phyloP scores from a whole-genome alignment of 2,329 filamentous ascomycete species.

The Aspergillus caelatus region DNA sequence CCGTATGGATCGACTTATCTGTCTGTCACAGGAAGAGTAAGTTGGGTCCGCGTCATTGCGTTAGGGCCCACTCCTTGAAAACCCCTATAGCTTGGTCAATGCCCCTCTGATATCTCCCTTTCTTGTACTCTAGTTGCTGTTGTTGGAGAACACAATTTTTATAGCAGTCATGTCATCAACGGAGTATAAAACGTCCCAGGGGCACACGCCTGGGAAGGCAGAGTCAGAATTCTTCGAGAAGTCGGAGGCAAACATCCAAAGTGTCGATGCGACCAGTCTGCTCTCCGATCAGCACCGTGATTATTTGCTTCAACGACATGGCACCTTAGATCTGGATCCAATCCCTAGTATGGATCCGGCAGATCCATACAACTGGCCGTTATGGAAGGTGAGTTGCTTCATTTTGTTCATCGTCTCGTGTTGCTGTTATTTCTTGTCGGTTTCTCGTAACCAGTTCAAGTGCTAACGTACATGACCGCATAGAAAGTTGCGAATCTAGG shows the following conservation, averaged over 20 bases:
- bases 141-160: not conserved
- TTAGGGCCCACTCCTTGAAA: not conserved
- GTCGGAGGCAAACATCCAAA: not conserved
- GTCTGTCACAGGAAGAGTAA: not conserved
- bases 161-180: not conserved
- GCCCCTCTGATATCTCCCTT: not conserved
- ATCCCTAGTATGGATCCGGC: slow-evolving; percentile 53
- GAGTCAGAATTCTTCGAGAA: slow-evolving; percentile 4
- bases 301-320: slow-evolving; percentile 57
- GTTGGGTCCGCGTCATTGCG: not conserved
- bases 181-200: not conserved
- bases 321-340: slow-evolving; percentile 58
- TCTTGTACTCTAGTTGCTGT: not conserved
- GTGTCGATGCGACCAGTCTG: not conserved
- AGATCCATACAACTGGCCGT: slow-evolving; percentile 61
- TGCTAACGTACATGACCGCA: not conserved
- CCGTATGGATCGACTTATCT: not conserved
- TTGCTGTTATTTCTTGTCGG: not conserved
- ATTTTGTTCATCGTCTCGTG: not conserved
- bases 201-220: not conserved
- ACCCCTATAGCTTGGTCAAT: not conserved
- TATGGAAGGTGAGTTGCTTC: slow-evolving; percentile 47
- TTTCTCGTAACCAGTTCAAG: not conserved
- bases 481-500: slow-evolving; percentile 44
- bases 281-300: slow-evolving; percentile 33